Evolutionary conservation across 116 monocot species (phyloP), one percentile per base, ranked within the genome.

Genomic region (Dioscorea cayenensis): DNA sequence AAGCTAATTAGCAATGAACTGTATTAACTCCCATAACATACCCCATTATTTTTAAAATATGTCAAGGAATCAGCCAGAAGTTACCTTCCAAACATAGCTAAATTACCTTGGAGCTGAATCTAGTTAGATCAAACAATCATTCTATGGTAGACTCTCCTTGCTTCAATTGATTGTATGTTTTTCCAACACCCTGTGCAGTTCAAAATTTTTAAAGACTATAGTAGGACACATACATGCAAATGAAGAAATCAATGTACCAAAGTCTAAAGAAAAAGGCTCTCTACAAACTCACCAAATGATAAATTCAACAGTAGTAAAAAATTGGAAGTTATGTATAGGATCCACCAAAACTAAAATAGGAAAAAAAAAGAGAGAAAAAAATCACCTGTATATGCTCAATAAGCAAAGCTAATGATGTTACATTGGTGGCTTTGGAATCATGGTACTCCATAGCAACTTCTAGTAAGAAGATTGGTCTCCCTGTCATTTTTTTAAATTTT

Each of bases 121-220:
- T 88, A 61, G 85, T 76, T 10, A 95, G 74, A 64, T 84, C 64
- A 83, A 91, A 83, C 75, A 95, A 67, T 22, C 92, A 85, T 51
- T 91, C 85, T 17, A 89, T 66, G 68, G 95, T n/a, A n/a, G n/a
- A n/a, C n/a, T n/a, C n/a, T n/a, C n/a, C n/a, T n/a, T n/a, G n/a
- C n/a, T n/a, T n/a, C n/a, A n/a, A n/a, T n/a, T 95, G 92, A 78
- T 91, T 89, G 74, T 85, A 91, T 66, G 92, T 86, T 76, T 91
- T 95, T 73, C 91, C 95, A 13, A 87, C 69, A 70, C 80, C 87
- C 95, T 95, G 67, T 51, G 43, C 43, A 43, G 43, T 43, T 43
- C 43, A 43, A 43, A 43, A 6, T n/a, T 0, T 8, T 43, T 43
- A 43, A 43, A 43, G 43, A 43, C 43, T 43, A 43, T 43, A 43